phyloP scores from a whole-genome alignment of 164 flowering plant species.

The Vitis rupestris region DNA sequence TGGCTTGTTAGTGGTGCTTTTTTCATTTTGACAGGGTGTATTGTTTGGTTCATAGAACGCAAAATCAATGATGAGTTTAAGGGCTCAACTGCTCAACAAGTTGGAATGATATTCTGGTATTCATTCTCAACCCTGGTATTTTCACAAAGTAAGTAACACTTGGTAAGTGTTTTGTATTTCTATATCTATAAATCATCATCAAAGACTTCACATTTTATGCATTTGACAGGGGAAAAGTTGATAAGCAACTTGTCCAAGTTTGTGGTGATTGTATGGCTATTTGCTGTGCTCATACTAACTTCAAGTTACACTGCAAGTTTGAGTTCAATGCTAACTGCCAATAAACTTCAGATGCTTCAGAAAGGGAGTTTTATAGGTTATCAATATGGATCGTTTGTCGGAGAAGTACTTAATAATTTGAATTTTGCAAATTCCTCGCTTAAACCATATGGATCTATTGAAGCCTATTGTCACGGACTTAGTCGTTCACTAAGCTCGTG shows the following conservation, averaged over 20 bases:
- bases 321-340: slow-evolving; percentile 20
- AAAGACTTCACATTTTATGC: too few species aligned
- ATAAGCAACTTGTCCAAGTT: slow-evolving; percentile 20
- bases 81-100: slow-evolving; percentile 13
- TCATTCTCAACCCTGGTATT: slow-evolving; percentile 19
- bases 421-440: background rate
- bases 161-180: too few species aligned
- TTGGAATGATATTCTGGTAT: slow-evolving; percentile 20
- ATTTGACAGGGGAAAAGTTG: slow-evolving; percentile 19
- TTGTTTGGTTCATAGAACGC: slow-evolving; percentile 28
- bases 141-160: slow-evolving; percentile 23
- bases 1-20: slow-evolving; percentile 19
- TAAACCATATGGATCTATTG: background rate
- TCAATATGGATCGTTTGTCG: background rate
- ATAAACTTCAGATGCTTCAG: slow-evolving; percentile 8
- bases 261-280: slow-evolving; percentile 25
- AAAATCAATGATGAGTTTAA: slow-evolving; percentile 17
- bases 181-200: too few species aligned
- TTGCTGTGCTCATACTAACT: slow-evolving; percentile 23
- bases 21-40: slow-evolving; percentile 16
- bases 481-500: too few species aligned
- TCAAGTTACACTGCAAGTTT: slow-evolving; percentile 30
- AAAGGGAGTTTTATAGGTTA: slow-evolving; percentile 6
- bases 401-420: background rate
- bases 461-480: too few species aligned